Evolutionary conservation across 192 early-diverging fungal genomes (phyloP), one percentile per base, ranked within the genome.

Genomic region (Coemansia furcata): DNA sequence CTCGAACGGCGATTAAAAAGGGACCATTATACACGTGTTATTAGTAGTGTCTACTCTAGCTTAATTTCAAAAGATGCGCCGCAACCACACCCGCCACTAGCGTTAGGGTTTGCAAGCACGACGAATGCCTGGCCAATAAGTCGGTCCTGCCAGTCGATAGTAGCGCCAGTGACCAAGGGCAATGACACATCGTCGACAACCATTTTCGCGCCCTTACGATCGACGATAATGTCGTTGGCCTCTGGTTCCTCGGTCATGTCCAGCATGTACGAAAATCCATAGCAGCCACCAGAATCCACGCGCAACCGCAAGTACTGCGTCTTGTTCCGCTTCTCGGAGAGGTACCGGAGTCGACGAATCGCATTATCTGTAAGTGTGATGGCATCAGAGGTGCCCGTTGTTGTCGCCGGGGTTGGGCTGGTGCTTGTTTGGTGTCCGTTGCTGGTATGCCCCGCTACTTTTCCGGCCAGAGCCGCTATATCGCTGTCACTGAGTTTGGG

Each of bases 271-370:
- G 92, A 90, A 72, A 91, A 94, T 42, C 93, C 93, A 60, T 94
- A 92, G 77, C 93, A 94, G 21, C 93, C 93, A 33, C 93, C 93
- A 4, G 93, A 91, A 60, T 94, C 93, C 15, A 94, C 92, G 3
- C 87, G 71, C 32, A 94, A 72, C 44, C 93, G 86, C 74, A 94
- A 66, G 38, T 83, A 83, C 68, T 83, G 81, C n/a, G 81, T 83
- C 62, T 68, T 73, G 30, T 59, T 36, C 11, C 76, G 76, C 60
- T 78, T 50, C 44, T 83, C 71, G 4, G 76, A 76, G 3, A 83
- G 50, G 40, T 78, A 62, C 43, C 60, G 62, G 32, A 83, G 81
- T 54, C 81, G 65, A 7, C 54, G 30, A 19, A 83, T 75, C 5
- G 81, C 81, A 32, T 73, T 76, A 12, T 78, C 76, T 6, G 76